Conservation (phyloP, 331 rosid genomes). For the Telfairia occidentalis region DNA sequence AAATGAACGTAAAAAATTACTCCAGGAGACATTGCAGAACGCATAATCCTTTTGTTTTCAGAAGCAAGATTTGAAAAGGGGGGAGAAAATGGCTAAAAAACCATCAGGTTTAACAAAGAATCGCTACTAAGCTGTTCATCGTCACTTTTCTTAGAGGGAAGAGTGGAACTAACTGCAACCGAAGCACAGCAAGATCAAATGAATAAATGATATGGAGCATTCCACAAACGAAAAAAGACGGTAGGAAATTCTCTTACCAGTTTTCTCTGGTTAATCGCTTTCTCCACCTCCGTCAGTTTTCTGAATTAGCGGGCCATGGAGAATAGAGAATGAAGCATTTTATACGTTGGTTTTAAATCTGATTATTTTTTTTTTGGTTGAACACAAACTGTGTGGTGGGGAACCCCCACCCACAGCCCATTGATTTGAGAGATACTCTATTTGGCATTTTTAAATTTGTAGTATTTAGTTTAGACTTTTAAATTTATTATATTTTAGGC, state of each 20-base stretch:
- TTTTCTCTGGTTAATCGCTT: background rate
- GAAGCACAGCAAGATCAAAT: background rate
- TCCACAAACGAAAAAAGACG: background rate
- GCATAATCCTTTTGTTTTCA: background rate
- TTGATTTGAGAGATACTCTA: no score
- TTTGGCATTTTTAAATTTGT: no score
- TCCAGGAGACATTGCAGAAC: background rate
- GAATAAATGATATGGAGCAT: background rate
- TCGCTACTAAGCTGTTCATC: background rate
- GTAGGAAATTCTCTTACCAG: background rate
- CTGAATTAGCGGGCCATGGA: background rate
- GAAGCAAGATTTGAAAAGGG: background rate
- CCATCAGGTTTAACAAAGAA: background rate
- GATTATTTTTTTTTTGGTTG: no score
- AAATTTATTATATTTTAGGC: no score
- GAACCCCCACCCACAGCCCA: no score
- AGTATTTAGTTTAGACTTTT: no score
- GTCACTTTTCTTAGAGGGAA: background rate
- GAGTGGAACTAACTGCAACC: background rate
- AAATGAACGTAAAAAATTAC: background rate
- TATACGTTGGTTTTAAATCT: background rate
- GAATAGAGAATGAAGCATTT: background rate
- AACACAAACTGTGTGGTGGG: no score
- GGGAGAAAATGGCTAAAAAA: background rate
- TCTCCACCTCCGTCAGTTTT: background rate